These are phyloP conservation scores for Saccharomyces hybrid DNA, from an alignment of 1,139 yeast species.

Conservation along the genomic window DNA sequence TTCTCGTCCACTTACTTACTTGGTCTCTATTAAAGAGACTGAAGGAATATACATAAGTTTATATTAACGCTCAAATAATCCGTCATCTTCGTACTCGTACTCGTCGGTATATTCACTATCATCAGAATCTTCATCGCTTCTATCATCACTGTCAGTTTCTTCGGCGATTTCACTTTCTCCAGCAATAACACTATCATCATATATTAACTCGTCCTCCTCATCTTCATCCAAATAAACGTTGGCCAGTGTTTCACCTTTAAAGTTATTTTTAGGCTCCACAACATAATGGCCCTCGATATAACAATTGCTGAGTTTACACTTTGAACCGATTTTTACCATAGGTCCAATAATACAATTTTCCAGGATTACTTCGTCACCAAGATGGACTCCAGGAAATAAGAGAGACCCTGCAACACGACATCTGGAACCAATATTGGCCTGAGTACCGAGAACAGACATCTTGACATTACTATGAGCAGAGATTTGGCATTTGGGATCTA, in stretches of 20 bases:
- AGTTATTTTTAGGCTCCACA: constrained; percentile 51
- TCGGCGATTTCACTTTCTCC: constrained; percentile 14
- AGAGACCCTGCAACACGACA: constrained; percentile 87
- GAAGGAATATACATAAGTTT: neutral
- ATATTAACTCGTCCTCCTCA: constrained; percentile 27
- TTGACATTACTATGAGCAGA: constrained; percentile 83
- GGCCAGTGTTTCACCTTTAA: constrained; percentile 79
- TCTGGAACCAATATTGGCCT: constrained; percentile 72
- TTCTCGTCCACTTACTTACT: neutral
- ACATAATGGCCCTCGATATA: constrained; percentile 74
- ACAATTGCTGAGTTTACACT: constrained; percentile 62
- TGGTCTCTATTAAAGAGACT: neutral
- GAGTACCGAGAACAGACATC: constrained; percentile 69
- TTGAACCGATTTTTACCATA: constrained; percentile 50
- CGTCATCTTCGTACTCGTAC: constrained; percentile 34
- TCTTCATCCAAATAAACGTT: constrained; percentile 47
- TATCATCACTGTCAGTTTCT: constrained; percentile 22
- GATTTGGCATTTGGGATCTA: constrained; percentile 51
- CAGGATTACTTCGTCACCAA: constrained; percentile 69
- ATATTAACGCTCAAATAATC: constrained; percentile 40
- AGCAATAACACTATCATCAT: constrained; percentile 27
- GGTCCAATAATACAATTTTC: constrained; percentile 88
- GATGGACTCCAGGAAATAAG: constrained; percentile 56
- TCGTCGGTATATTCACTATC: constrained; percentile 36
- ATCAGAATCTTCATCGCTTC: constrained; percentile 32